phyloP scores from a whole-genome alignment of 257 asterid species.

The Coffea canephora region DNA sequence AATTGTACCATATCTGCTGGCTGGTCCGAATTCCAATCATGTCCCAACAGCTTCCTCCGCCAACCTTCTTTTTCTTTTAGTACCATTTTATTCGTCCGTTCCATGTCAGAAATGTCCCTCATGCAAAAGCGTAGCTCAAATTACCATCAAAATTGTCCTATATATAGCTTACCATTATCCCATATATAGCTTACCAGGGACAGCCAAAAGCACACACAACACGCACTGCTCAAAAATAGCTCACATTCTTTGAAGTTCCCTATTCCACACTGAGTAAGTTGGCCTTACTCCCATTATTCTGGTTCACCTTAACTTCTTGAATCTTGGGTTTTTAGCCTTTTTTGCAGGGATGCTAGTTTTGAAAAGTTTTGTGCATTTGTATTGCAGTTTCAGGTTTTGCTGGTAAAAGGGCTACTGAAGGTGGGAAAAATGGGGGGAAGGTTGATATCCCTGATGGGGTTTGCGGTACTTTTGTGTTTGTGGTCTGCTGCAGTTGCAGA shows the following conservation, averaged over 20 bases:
- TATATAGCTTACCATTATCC: too few species aligned
- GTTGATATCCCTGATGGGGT: constrained; percentile 20
- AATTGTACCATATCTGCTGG: neutral
- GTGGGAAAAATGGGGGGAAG: constrained; percentile 23
- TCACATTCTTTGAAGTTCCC: constrained; percentile 2
- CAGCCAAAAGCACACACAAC: neutral
- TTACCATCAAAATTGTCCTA: neutral
- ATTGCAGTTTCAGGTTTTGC: constrained; percentile 4
- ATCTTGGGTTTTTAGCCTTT: neutral
- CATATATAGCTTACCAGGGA: too few species aligned
- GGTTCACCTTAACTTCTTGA: neutral
- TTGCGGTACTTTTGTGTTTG: constrained; percentile 35
- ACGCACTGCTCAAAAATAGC: neutral
- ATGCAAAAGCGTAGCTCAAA: too few species aligned
- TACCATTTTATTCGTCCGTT: too few species aligned
- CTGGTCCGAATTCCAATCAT: neutral
- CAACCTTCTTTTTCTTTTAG: neutral
- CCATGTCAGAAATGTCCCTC: too few species aligned
- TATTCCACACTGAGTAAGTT: neutral
- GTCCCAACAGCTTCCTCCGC: neutral
- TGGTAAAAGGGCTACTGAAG: constrained; percentile 26
- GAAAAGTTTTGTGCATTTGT: neutral
- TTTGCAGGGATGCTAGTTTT: neutral
- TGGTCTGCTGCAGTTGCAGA: constrained; percentile 37
- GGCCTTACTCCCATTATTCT: neutral